Evolutionary conservation across 805 yeast species (phyloP).

Genomic region (Kuraishia ogatae): DNA sequence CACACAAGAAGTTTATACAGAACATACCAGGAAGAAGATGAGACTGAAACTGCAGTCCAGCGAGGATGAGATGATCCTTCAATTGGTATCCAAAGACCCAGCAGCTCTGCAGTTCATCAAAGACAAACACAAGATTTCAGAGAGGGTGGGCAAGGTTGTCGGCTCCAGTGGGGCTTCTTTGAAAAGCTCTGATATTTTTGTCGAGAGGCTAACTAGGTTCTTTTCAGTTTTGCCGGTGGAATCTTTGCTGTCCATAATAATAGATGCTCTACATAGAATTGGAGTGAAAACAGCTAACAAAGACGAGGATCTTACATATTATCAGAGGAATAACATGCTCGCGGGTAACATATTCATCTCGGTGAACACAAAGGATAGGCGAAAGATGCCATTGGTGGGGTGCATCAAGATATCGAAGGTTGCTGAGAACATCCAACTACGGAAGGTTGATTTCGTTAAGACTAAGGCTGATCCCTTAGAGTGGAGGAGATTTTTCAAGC

Average conservation of each 20-base stretch:
- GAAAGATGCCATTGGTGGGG: conserved; percentile 37
- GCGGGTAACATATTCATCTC: conserved; percentile 27
- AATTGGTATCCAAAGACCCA: conserved; percentile 39
- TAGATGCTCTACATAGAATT: conserved; percentile 31
- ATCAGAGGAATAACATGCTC: conserved; percentile 16
- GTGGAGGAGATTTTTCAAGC: conserved; percentile 62
- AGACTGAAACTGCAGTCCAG: conserved; percentile 14
- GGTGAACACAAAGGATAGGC: conserved; percentile 33
- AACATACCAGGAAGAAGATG: conserved; percentile 22
- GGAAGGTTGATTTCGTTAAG: conserved; percentile 46
- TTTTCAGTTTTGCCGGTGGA: conserved; percentile 37
- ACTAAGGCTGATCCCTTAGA: conserved; percentile 62
- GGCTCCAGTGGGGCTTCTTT: conserved; percentile 6
- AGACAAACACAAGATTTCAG: conserved; percentile 11
- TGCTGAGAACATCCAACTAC: conserved; percentile 27
- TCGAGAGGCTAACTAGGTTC: conserved; percentile 42
- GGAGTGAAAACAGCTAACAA: conserved; percentile 22
- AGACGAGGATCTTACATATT: neutral
- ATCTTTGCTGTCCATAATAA: conserved; percentile 29
- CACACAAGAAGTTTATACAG: conserved; percentile 34
- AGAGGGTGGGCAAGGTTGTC: conserved; percentile 11
- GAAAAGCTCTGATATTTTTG: conserved; percentile 20
- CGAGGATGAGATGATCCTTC: conserved; percentile 25
- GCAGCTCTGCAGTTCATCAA: conserved; percentile 37
- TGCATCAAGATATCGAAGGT: conserved; percentile 31